Conservation (phyloP, 1,139 yeast species). For the Kodamaea sp. region DNA sequence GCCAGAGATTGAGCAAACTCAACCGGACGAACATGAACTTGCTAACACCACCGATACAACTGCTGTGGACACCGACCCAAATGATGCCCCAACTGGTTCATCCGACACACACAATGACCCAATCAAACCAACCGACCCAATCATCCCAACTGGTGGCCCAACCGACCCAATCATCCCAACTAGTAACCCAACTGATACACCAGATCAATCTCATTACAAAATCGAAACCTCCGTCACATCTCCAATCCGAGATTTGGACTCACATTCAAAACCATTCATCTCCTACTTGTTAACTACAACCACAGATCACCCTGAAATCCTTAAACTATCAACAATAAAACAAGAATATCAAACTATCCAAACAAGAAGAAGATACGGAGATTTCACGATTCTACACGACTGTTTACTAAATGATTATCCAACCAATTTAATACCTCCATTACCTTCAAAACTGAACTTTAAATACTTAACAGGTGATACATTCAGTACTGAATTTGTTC, state of each 20-base stretch:
- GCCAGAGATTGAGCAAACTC: background rate
- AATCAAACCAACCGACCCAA: too few relatives aligned
- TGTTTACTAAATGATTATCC: constrained; percentile 76
- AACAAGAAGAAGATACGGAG: constrained; percentile 77
- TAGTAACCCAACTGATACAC: too few relatives aligned
- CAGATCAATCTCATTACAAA: too few relatives aligned
- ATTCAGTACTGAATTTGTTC: constrained; percentile 74
- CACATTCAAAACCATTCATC: constrained; percentile 76
- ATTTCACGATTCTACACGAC: constrained; percentile 74
- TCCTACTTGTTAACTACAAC: constrained; percentile 75
- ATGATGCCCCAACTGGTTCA: too few relatives aligned
- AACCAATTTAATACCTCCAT: constrained; percentile 83
- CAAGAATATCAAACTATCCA: constrained; percentile 38
- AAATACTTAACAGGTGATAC: constrained; percentile 96
- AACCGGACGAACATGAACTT: background rate
- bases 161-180: too few relatives aligned
- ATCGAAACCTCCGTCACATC: constrained; percentile 53
- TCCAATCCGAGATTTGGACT: constrained; percentile 74
- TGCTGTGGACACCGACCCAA: too few relatives aligned
- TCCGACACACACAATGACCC: too few relatives aligned
- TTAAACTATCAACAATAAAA: constrained; percentile 23
- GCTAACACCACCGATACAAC: too few relatives aligned
- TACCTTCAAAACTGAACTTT: constrained; percentile 87
- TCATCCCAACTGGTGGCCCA: too few relatives aligned
- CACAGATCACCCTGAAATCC: constrained; percentile 43